Base-by-base conservation (phyloP, 768 basidiomycete genomes). In the Leccinum boreale region DNA sequence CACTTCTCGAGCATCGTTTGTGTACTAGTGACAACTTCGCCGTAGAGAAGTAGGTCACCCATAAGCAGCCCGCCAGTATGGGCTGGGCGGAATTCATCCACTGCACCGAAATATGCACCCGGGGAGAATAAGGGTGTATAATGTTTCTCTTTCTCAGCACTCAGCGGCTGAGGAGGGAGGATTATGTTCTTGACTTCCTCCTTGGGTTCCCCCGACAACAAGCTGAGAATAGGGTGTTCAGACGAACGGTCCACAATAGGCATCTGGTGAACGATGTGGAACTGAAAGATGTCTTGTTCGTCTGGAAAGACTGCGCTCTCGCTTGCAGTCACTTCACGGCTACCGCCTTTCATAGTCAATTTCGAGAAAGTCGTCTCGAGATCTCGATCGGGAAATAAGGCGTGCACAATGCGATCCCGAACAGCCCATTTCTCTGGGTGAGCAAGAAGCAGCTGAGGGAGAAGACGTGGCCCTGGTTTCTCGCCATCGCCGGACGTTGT, bases 1-100 rank as follows among this genome's bases (percentile, higher is more conserved):
- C 62, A 94, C 96, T 86, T 90, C 68, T 97, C 92, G 5, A 98
- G 78, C 82, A 98, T 84, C 2, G 93, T 94, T 70, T 98, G 97
- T 0, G 96, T 98, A 63, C 92, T 94, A 2, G 93, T 93, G 11
- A 99, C 89, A 0, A 85, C 85, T 70, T 97, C 92, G 31, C 90
- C 88, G 62, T 98, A 98, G 9, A 95, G 63, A 28, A 98, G 68
- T 36, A 84, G 80, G 58, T 95, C 92, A 0, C 94, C 94, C 4
- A 90, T 70, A 3, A 83, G 81, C 80, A 84, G 84, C 5, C 59
- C 59, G 10, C 65, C 62, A 1, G 57, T 35, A 12, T 66, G 62
- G 73, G 23, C 6, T 10, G 56, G 23, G 33, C 70, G 62, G 15
- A 74, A 66, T 11, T 64, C 64, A 1, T 66, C 66, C 3, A 94